Evolutionary conservation across 2,329 filamentous ascomycete genomes (phyloP).

Genomic region (Botryotinia calthae): DNA sequence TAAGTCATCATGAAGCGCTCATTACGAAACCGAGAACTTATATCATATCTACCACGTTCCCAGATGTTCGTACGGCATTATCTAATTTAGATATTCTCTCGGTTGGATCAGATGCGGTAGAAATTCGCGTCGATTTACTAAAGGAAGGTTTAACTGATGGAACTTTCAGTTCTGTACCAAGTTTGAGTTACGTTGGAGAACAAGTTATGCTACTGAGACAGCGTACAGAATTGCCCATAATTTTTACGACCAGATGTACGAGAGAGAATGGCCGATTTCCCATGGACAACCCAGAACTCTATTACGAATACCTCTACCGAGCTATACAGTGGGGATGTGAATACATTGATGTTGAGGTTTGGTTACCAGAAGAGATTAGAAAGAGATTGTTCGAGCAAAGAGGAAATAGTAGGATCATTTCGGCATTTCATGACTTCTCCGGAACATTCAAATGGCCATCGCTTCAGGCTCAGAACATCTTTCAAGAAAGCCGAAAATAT

Average conservation of each 20-base stretch:
- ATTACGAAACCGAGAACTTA: conserved; percentile 77
- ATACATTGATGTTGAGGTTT: conserved; percentile 86
- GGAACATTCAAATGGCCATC: conserved; percentile 82
- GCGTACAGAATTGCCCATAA: conserved; percentile 83
- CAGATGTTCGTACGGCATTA: conserved; percentile 77
- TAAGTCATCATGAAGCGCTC: conserved; percentile 72
- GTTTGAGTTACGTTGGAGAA: conserved; percentile 79
- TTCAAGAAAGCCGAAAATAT: conserved; percentile 68
- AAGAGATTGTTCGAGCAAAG: conserved; percentile 64
- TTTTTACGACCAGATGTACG: conserved; percentile 81
- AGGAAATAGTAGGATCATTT: conserved; percentile 81
- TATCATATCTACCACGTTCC: conserved; percentile 85
- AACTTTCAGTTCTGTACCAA: conserved; percentile 64
- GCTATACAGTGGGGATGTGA: conserved; percentile 88
- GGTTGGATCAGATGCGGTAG: conserved; percentile 81
- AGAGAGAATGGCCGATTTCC: conserved; percentile 81
- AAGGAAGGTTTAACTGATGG: conserved; percentile 67
- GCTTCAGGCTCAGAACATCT: conserved; percentile 66
- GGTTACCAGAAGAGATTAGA: conserved; percentile 76
- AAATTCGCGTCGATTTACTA: conserved; percentile 79
- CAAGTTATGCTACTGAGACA: conserved; percentile 83
- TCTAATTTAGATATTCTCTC: conserved; percentile 85
- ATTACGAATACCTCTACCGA: conserved; percentile 75
- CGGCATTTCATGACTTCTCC: conserved; percentile 88
- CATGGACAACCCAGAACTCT: conserved; percentile 73